Percentiles rank a stretch among this genome's conserved stretches.
These are phyloP conservation scores for Leccinum fibrillosum DNA, from an alignment of 768 basidiomycete genomes.

Conservation along the genomic window DNA sequence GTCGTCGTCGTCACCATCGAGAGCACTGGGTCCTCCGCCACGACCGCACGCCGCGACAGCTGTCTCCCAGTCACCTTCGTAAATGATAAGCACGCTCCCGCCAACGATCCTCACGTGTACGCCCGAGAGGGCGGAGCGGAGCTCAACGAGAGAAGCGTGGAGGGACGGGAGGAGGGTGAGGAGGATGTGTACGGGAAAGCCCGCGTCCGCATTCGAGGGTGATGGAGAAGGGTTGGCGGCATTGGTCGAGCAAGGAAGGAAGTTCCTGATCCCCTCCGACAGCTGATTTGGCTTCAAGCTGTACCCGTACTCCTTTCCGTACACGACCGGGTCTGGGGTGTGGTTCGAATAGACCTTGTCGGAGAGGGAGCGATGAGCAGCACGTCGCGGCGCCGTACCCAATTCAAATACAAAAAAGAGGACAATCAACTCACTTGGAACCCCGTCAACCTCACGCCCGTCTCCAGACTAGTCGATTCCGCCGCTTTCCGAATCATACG, in stretches of 20 bases:
- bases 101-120: conserved; percentile 81
- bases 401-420: conserved; percentile 16
- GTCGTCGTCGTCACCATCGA: conserved; percentile 31
- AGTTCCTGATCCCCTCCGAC: conserved; percentile 68
- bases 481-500: conserved; percentile 74
- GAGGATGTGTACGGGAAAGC: conserved; percentile 55
- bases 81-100: conserved; percentile 75
- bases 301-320: conserved; percentile 77
- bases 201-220: conserved; percentile 27
- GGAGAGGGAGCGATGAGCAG: neutral
- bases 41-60: conserved; percentile 34
- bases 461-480: conserved; percentile 67
- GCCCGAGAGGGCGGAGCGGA: conserved; percentile 45
- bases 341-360: conserved; percentile 69
- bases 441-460: conserved; percentile 82
- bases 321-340: conserved; percentile 52
- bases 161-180: conserved; percentile 57
- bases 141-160: conserved; percentile 47
- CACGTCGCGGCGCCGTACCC: neutral
- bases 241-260: conserved; percentile 60
- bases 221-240: neutral
- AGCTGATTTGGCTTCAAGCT: conserved; percentile 67
- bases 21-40: conserved; percentile 30
- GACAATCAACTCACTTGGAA: conserved; percentile 65
- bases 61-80: conserved; percentile 57